These are phyloP conservation scores for Nakazawaea wyomingensis DNA, from an alignment of 805 yeast species.

Conservation along the genomic window DNA sequence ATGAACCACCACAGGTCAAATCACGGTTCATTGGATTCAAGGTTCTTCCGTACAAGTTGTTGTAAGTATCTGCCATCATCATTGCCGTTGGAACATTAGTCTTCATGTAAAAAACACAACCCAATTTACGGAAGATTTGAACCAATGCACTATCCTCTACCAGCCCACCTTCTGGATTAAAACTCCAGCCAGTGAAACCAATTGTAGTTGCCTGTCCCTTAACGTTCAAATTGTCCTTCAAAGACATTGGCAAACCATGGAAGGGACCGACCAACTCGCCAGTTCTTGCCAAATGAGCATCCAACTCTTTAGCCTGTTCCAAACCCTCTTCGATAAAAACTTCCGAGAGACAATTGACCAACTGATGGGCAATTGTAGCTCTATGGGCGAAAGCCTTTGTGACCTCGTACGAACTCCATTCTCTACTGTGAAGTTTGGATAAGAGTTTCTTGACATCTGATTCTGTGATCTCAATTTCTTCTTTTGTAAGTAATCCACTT, in stretches of 20 bases:
- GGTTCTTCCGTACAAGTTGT: slow-evolving; percentile 41
- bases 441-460: slow-evolving; percentile 19
- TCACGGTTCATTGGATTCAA: slow-evolving; percentile 38
- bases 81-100: slow-evolving; percentile 50
- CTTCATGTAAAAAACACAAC: slow-evolving; percentile 51
- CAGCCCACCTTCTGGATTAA: slow-evolving; percentile 27
- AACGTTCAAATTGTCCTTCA: slow-evolving; percentile 41
- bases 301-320: slow-evolving; percentile 48
- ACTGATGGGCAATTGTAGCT: slow-evolving; percentile 54
- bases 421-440: slow-evolving; percentile 19
- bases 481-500: slow-evolving; percentile 28
- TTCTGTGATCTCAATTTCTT: slow-evolving; percentile 37
- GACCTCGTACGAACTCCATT: slow-evolving; percentile 40
- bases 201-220: slow-evolving; percentile 43
- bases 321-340: slow-evolving; percentile 56
- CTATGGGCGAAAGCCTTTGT: slow-evolving; percentile 53
- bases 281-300: slow-evolving; percentile 38
- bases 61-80: slow-evolving; percentile 44
- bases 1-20: slow-evolving; percentile 46
- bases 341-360: slow-evolving; percentile 36
- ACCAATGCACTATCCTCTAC: slow-evolving; percentile 36
- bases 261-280: slow-evolving; percentile 55
- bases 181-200: slow-evolving; percentile 43
- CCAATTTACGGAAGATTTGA: slow-evolving; percentile 33
- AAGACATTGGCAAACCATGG: slow-evolving; percentile 54